These are phyloP conservation scores for Skeletonema potamos DNA, from an alignment of 108 stramenopile species.

Conservation along the genomic window DNA sequence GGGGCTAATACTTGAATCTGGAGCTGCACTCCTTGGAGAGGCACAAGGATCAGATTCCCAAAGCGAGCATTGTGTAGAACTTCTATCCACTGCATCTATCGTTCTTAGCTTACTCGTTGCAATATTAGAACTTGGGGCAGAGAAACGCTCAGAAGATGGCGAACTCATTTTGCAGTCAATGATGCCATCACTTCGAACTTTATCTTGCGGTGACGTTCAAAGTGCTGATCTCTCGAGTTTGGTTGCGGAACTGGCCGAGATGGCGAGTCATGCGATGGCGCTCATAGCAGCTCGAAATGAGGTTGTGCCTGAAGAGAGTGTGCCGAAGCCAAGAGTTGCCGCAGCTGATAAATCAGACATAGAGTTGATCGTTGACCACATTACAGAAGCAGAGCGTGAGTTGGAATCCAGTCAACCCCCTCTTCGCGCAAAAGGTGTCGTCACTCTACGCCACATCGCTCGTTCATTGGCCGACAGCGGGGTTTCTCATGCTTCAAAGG, in stretches of 20 bases:
- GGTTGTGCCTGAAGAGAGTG: not conserved
- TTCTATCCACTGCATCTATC: constrained; percentile 63
- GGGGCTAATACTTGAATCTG: constrained; percentile 31
- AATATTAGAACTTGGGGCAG: constrained; percentile 73
- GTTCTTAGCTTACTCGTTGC: constrained; percentile 72
- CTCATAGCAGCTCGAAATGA: constrained; percentile 57
- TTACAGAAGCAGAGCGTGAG: constrained; percentile 56
- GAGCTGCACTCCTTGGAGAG: constrained; percentile 12
- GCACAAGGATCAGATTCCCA: not conserved
- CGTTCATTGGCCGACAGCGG: constrained; percentile 40
- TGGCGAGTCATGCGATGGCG: constrained; percentile 80
- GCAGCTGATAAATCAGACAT: not conserved
- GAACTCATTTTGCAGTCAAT: constrained; percentile 53
- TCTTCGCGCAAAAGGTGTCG: constrained; percentile 76
- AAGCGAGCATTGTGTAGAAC: constrained; percentile 22
- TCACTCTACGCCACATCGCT: constrained; percentile 65
- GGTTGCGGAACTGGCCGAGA: constrained; percentile 64
- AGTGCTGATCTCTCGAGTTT: constrained; percentile 4
- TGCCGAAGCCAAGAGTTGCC: not conserved
- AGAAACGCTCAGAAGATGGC: constrained; percentile 53
- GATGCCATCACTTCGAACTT: constrained; percentile 42
- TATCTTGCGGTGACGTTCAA: constrained; percentile 26
- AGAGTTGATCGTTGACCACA: constrained; percentile 22
- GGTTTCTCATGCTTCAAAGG: constrained; percentile 1
- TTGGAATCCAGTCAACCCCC: constrained; percentile 70